Percentiles rank a stretch among this genome's conserved stretches.
phyloP scores from a whole-genome alignment of 192 early-diverging fungal genomes.

The Coemansia sp. region DNA sequence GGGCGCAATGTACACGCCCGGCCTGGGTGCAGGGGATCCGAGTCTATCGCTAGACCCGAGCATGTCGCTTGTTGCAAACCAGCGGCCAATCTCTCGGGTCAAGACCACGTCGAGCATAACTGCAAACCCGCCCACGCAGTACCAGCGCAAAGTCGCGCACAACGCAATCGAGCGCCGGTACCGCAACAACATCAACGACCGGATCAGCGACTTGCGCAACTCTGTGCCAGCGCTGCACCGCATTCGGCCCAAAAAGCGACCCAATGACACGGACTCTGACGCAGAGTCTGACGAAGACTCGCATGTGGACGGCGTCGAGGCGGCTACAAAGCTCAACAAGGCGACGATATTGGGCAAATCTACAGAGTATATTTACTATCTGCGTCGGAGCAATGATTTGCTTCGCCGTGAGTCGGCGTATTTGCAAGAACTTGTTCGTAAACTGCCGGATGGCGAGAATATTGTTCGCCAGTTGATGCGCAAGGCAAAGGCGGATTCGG shows the following conservation, averaged over 20 bases:
- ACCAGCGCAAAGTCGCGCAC: slow-evolving; percentile 89
- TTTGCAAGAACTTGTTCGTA: slow-evolving; percentile 34
- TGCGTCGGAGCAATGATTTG: slow-evolving; percentile 46
- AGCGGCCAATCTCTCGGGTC: slow-evolving; percentile 19
- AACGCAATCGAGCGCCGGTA: slow-evolving; percentile 94
- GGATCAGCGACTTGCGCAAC: slow-evolving; percentile 83
- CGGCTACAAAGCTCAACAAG: slow-evolving; percentile 88
- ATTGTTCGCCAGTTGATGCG: slow-evolving; percentile 21
- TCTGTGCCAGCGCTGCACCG: slow-evolving; percentile 79
- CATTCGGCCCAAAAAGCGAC: slow-evolving; percentile 37
- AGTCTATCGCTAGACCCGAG: neutral
- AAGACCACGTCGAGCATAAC: slow-evolving; percentile 9
- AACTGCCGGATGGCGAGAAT: slow-evolving; percentile 31
- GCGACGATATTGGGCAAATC: slow-evolving; percentile 89
- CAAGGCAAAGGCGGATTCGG: slow-evolving; percentile 33
- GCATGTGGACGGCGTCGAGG: slow-evolving; percentile 78
- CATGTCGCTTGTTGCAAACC: slow-evolving; percentile 12
- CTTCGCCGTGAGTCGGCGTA: slow-evolving; percentile 43
- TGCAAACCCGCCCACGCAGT: slow-evolving; percentile 23
- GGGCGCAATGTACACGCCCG: neutral
- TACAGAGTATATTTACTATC: slow-evolving; percentile 83
- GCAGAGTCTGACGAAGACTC: slow-evolving; percentile 41
- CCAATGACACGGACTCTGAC: slow-evolving; percentile 50
- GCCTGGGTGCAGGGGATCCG: no score
- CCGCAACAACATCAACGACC: slow-evolving; percentile 96